Evolutionary conservation across 1,139 yeast genomes (phyloP).

Genomic region (Geotrichum cucujoidarum): DNA sequence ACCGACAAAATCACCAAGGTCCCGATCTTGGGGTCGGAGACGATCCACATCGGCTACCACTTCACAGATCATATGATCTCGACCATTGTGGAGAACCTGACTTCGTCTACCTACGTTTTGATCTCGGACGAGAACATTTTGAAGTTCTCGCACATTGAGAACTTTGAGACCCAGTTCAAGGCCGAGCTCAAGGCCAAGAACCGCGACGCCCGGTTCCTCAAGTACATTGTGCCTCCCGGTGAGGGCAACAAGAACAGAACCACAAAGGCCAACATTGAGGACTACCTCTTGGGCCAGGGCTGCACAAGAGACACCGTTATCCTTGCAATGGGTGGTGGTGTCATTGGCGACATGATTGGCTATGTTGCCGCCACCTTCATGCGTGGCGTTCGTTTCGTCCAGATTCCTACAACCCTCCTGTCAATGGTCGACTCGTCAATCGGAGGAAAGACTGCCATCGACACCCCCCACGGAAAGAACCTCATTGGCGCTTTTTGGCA

Average conservation of each 20-base stretch:
- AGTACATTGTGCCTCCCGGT: conserved; percentile 83
- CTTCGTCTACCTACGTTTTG: conserved; percentile 87
- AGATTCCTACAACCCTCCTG: conserved; percentile 86
- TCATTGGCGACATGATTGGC: conserved; percentile 98
- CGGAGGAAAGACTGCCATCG: conserved; percentile 98
- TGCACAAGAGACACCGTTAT: conserved; percentile 96
- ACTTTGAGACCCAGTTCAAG: conserved; percentile 39
- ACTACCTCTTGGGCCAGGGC: conserved; percentile 73
- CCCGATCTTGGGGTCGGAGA: conserved; percentile 63
- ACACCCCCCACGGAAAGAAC: conserved; percentile 95
- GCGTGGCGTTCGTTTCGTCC: conserved; percentile 95
- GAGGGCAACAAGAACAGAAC: conserved; percentile 84
- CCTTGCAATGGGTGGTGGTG: conserved; percentile 97
- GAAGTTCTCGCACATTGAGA: conserved; percentile 54
- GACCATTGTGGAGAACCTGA: conserved; percentile 56
- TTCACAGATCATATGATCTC: conserved; percentile 70
- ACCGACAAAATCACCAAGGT: conserved; percentile 26
- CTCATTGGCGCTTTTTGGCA: conserved; percentile 98
- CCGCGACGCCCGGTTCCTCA: conserved; percentile 54
- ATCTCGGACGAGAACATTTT: conserved; percentile 82
- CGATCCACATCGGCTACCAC: conserved; percentile 87
- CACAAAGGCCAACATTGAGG: conserved; percentile 92
- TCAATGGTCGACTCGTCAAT: conserved; percentile 98
- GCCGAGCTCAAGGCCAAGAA: conserved; percentile 34
- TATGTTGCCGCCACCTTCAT: conserved; percentile 97